Percentiles rank a stretch among this genome's conserved stretches.
Conservation (phyloP, 1,284 basidiomycete species). For the Melampsora larici-populina region DNA sequence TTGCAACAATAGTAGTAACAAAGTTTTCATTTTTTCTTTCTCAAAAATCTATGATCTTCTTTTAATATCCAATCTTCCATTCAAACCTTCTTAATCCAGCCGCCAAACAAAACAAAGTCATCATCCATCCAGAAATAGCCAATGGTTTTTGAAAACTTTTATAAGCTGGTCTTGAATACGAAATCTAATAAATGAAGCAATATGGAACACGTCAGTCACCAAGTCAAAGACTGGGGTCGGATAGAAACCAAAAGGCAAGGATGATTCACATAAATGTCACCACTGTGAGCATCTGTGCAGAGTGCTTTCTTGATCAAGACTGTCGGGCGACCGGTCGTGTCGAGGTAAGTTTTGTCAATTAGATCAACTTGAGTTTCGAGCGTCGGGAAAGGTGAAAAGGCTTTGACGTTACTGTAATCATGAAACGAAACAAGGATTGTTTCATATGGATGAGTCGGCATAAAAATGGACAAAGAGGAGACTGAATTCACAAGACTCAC, state of each 20-base stretch:
- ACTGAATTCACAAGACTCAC: slow-evolving; percentile 57
- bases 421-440: slow-evolving; percentile 36
- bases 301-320: slow-evolving; percentile 70
- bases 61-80: slow-evolving; percentile 42
- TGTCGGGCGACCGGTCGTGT: slow-evolving; percentile 81
- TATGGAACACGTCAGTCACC: slow-evolving; percentile 44
- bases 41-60: background rate
- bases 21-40: background rate
- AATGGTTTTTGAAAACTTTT: slow-evolving; percentile 80
- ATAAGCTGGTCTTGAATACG: slow-evolving; percentile 72
- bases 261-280: slow-evolving; percentile 59
- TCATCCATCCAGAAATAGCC: slow-evolving; percentile 60
- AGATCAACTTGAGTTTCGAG: slow-evolving; percentile 61
- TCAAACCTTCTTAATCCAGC: slow-evolving; percentile 52
- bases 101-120: slow-evolving; percentile 52
- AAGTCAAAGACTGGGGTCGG: slow-evolving; percentile 36
- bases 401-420: slow-evolving; percentile 66
- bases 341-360: slow-evolving; percentile 80
- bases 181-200: slow-evolving; percentile 61
- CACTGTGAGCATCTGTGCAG: slow-evolving; percentile 72
- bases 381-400: slow-evolving; percentile 73
- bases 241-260: slow-evolving; percentile 23
- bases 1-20: background rate
- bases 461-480: background rate
- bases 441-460: background rate